phyloP scores from a whole-genome alignment of 1,284 basidiomycete genomes.

The Cystobasidium pallidum region DNA sequence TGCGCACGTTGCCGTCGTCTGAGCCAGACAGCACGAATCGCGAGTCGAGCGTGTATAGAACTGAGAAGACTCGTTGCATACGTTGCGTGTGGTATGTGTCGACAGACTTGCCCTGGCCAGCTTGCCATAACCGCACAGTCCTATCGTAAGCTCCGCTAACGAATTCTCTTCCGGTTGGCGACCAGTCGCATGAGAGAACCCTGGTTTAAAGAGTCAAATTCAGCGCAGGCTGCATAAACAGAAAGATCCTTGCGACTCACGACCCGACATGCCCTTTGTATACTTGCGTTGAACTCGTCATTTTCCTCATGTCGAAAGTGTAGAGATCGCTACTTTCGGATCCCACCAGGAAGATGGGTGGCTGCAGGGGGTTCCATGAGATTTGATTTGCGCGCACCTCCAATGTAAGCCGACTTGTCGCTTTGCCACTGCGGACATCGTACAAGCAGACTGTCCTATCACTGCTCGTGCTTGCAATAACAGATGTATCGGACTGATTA shows the following conservation, averaged over 20 bases:
- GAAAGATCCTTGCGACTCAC: constrained; percentile 55
- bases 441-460: constrained; percentile 95
- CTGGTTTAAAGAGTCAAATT: constrained; percentile 3
- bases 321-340: constrained; percentile 99
- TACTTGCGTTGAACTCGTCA: constrained; percentile 82
- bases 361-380: constrained; percentile 93
- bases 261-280: constrained; percentile 98
- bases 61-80: constrained; percentile 74
- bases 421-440: constrained; percentile 93
- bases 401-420: constrained; percentile 88
- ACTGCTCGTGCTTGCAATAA: constrained; percentile 88
- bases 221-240: background rate
- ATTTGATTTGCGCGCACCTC: constrained; percentile 74
- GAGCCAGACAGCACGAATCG: constrained; percentile 92
- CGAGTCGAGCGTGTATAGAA: constrained; percentile 80
- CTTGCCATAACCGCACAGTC: constrained; percentile 90
- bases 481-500: constrained; percentile 89
- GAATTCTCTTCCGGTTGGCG: constrained; percentile 91
- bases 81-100: constrained; percentile 98
- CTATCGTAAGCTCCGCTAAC: constrained; percentile 96
- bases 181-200: constrained; percentile 57
- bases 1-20: constrained; percentile 93
- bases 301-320: constrained; percentile 91
- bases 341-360: constrained; percentile 85
- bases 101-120: constrained; percentile 76